phyloP scores from a whole-genome alignment of 148 eudicot species.

The Bassia scoparia region DNA sequence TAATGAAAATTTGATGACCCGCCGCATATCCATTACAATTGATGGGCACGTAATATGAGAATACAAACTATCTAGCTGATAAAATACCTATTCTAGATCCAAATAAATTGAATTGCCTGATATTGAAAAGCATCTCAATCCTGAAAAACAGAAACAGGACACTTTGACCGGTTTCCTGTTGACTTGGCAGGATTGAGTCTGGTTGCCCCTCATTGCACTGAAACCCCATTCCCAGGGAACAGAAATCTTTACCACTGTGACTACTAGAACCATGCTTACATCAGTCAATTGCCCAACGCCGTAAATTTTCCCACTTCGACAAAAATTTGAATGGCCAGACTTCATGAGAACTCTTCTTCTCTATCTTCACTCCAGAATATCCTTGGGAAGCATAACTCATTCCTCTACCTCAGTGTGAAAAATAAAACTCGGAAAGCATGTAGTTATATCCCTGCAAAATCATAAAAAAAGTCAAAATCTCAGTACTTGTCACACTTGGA shows the following conservation, averaged over 20 bases:
- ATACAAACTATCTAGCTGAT: background rate
- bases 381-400: constrained; percentile 16
- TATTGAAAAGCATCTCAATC: background rate
- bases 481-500: background rate
- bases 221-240: constrained; percentile 2
- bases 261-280: background rate
- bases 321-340: background rate
- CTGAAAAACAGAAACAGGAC: background rate
- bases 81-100: background rate
- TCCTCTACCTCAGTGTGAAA: constrained; percentile 76
- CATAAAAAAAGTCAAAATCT: constrained; percentile 1
- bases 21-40: background rate
- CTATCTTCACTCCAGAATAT: background rate
- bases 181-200: background rate
- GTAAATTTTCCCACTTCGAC: background rate
- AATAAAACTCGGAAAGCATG: constrained; percentile 73
- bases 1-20: background rate
- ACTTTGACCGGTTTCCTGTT: background rate
- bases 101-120: background rate
- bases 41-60: background rate
- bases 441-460: constrained; percentile 63
- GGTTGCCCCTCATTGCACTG: background rate
- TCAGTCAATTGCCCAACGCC: background rate
- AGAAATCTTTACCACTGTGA: background rate
- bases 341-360: background rate